Conservation (phyloP, 148 eudicot species). For the Chenopodium suecicum region DNA sequence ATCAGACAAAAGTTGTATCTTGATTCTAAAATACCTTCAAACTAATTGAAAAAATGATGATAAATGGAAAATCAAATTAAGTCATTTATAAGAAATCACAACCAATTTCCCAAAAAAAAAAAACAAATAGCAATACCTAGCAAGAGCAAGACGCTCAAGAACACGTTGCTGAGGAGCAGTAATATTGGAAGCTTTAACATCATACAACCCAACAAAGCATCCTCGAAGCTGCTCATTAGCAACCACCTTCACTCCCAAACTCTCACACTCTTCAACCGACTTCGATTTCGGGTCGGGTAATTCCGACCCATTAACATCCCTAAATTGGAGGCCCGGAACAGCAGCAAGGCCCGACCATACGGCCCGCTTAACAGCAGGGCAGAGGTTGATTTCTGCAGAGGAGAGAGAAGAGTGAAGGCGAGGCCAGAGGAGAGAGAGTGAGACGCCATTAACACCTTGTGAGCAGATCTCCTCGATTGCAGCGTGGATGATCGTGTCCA, state of each 20-base stretch:
- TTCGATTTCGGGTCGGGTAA: constrained; percentile 25
- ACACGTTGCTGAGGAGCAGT: constrained; percentile 47
- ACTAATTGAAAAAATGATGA: too few species aligned
- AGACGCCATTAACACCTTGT: constrained; percentile 50
- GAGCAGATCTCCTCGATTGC: constrained; percentile 75
- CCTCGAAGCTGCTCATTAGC: constrained; percentile 57
- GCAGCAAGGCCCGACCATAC: constrained; percentile 56
- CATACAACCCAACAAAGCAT: constrained; percentile 69
- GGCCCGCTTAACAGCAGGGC: constrained; percentile 58
- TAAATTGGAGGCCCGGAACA: constrained; percentile 56
- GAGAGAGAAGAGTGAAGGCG: constrained; percentile 48
- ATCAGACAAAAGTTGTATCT: neutral
- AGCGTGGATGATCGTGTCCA: constrained; percentile 63
- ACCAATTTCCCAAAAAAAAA: neutral
- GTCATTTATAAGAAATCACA: neutral
- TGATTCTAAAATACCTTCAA: neutral
- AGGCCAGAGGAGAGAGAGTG: constrained; percentile 52
- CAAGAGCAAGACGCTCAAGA: constrained; percentile 75
- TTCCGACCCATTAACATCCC: constrained; percentile 17
- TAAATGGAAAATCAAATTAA: too few species aligned
- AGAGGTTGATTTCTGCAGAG: constrained; percentile 47
- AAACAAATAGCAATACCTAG: constrained; percentile 39
- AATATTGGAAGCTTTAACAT: constrained; percentile 47
- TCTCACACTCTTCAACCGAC: constrained; percentile 56
- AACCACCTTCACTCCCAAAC: constrained; percentile 49